Evolutionary conservation across 2,329 filamentous ascomycete genomes (phyloP).

Genomic region (Dothistroma septosporum): DNA sequence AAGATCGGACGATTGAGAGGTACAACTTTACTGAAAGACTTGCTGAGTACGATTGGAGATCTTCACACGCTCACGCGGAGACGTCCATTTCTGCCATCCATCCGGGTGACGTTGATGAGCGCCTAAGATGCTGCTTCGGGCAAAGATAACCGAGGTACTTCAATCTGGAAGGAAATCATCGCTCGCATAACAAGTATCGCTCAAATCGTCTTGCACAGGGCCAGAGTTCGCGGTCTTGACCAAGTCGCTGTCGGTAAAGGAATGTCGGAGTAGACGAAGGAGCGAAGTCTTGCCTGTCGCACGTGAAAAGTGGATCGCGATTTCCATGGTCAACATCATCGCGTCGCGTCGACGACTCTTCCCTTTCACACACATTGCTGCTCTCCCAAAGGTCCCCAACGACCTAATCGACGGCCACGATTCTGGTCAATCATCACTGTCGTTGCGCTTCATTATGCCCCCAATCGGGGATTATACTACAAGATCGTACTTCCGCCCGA

Average conservation of each 20-base stretch:
- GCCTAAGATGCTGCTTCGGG: neutral
- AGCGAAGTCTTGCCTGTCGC: neutral
- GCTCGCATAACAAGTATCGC: neutral
- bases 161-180: neutral
- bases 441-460: no score
- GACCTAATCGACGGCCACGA: neutral
- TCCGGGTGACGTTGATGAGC: constrained; percentile 3
- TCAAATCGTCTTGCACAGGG: neutral
- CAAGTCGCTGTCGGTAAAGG: neutral
- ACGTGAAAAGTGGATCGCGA: neutral
- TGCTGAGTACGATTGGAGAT: neutral
- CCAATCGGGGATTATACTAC: no score
- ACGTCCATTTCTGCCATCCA: neutral
- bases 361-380: neutral
- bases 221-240: neutral
- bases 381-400: neutral
- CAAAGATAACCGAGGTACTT: neutral
- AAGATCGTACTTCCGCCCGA: no score
- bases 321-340: neutral
- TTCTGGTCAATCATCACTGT: no score
- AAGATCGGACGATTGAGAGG: neutral
- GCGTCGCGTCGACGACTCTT: neutral
- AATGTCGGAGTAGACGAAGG: neutral
- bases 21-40: neutral
- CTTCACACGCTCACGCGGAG: neutral